Evolutionary conservation across 139 green algal genomes (phyloP), one percentile per base, ranked within the genome.

Genomic region (Zygnema circumcarinatum): DNA sequence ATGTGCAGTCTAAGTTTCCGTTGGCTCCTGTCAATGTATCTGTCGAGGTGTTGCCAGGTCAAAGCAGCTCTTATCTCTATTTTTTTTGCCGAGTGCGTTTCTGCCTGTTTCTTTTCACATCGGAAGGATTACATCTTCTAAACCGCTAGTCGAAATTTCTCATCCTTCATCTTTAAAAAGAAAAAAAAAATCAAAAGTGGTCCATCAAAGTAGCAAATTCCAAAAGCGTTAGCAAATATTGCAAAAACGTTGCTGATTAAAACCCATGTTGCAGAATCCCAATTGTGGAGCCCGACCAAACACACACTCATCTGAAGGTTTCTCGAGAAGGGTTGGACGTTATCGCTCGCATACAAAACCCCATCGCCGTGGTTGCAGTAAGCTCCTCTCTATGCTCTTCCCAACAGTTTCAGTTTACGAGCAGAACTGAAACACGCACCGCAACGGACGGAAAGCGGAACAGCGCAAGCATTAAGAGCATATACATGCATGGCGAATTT

Each of bases 261-360:
- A 81, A 81, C 41, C 7, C 11, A 22, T 82, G 3, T 81, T 80
- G 52, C 87, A 96, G 94, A 16, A 89, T 94, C 69, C 76, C 94
- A 0, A 52, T 98, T 7, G 92, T 98, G 3, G 75, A 93, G 53
- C 95, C 95, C 1, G 84, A 96, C 21, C n/a, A 90, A 0, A 92
- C 90, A 20, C 90, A 92, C 47, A 95, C 94, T 0, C 93, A 96
- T 73, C 86, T 97, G 42, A 75, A 91, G 31, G 72, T 98, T 35
- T 83, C 91, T 39, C 25, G 92, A 41, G 92, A 95, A 67, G 96
- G 96, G 21, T 74, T 98, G 29, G 74, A 86, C 0, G 73, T 94
- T 16, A 89, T 98, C 21, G 21, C 83, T 0, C 54, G 67, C 35
- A 92, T 98, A 38, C 72, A 90, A 3, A 91, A 90, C 22, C 87